These are phyloP conservation scores for Colletotrichum higginsianum DNA, from an alignment of 2,329 filamentous ascomycete species.

Conservation along the genomic window DNA sequence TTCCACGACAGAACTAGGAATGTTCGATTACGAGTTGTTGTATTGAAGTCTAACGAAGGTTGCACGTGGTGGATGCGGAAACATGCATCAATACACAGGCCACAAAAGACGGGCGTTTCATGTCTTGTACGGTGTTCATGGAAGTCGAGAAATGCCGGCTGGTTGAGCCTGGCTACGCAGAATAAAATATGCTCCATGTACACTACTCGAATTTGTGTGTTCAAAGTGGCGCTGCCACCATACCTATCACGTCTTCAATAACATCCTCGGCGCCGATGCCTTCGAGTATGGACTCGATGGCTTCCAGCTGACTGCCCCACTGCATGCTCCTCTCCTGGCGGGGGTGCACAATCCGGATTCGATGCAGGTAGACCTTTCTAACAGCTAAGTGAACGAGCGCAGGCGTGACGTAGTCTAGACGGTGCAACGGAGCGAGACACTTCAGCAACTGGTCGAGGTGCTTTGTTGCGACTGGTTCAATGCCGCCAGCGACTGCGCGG, in stretches of 20 bases:
- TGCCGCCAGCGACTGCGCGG: slow-evolving; percentile 83
- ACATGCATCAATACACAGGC: slow-evolving; percentile 34
- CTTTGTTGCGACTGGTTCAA: slow-evolving; percentile 83
- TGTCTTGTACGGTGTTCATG: slow-evolving; percentile 33
- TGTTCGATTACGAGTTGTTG: slow-evolving; percentile 40
- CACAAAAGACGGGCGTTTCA: slow-evolving; percentile 34
- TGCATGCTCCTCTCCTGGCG: slow-evolving; percentile 89
- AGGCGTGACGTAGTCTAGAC: slow-evolving; percentile 85
- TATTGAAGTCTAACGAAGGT: slow-evolving; percentile 26
- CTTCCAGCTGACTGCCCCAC: slow-evolving; percentile 86
- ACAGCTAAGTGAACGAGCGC: slow-evolving; percentile 86
- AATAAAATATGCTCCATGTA: slow-evolving; percentile 32
- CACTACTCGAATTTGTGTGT: neutral
- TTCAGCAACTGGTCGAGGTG: slow-evolving; percentile 80
- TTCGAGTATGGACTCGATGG: slow-evolving; percentile 77
- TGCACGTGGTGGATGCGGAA: slow-evolving; percentile 28
- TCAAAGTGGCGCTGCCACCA: slow-evolving; percentile 69
- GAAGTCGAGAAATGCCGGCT: slow-evolving; percentile 27
- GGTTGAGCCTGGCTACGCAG: slow-evolving; percentile 8
- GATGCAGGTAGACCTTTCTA: slow-evolving; percentile 89
- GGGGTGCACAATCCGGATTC: slow-evolving; percentile 78
- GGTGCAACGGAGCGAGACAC: slow-evolving; percentile 86
- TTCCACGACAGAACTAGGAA: slow-evolving; percentile 42
- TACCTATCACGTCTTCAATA: slow-evolving; percentile 74
- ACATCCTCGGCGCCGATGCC: slow-evolving; percentile 73